A percentile compares a stretch with the other conserved stretches of the same genome.
Conservation (phyloP, 139 green algal genomes). For the Edaphochlamys debaryana region DNA sequence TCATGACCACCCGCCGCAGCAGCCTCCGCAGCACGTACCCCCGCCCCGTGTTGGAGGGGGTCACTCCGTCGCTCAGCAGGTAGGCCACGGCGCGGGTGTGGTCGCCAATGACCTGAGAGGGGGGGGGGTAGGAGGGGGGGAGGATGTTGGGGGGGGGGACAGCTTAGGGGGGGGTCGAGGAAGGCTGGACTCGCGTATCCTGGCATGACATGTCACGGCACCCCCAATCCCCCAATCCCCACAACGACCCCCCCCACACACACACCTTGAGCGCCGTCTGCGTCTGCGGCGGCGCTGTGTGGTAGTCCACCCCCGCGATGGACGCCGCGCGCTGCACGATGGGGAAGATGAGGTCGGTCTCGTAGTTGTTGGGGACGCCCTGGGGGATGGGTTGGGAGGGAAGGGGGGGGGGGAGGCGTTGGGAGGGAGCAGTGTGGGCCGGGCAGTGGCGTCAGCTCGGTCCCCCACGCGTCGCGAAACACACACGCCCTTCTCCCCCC, state of each 20-base stretch:
- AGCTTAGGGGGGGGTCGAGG: background rate
- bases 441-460: too few relatives aligned
- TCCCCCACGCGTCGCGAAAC: too few relatives aligned
- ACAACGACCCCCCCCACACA: too few relatives aligned
- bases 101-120: conserved; percentile 86
- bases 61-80: conserved; percentile 88
- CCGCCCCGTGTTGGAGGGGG: conserved; percentile 88
- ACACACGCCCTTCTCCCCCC: background rate
- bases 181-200: background rate
- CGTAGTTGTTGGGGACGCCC: conserved; percentile 92
- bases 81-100: conserved; percentile 88
- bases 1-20: conserved; percentile 86
- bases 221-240: background rate
- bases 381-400: conserved; percentile 40
- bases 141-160: too few relatives aligned
- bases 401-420: background rate
- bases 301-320: conserved; percentile 78
- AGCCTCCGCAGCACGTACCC: conserved; percentile 92
- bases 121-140: too few relatives aligned
- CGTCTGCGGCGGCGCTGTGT: conserved; percentile 41
- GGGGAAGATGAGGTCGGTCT: conserved; percentile 94
- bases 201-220: background rate
- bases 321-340: conserved; percentile 82
- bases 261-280: conserved; percentile 78
- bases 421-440: background rate